These are phyloP conservation scores for Iris macrosiphon DNA, from an alignment of 106 monocot species.

Conservation along the genomic window DNA sequence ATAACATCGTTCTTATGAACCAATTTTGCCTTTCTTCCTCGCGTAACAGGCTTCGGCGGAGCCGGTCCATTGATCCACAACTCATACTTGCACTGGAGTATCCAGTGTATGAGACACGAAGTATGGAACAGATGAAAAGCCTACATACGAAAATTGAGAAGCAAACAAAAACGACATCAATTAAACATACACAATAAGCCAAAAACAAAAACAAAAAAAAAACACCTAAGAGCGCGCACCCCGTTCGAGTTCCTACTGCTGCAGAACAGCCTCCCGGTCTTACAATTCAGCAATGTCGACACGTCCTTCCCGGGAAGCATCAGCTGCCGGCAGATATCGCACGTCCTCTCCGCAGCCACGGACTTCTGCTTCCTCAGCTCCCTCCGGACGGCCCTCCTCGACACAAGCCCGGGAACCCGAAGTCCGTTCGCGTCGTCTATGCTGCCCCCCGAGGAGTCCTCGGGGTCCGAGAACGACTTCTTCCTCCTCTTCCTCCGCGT, in stretches of 20 bases:
- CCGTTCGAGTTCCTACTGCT: conserved; percentile 84
- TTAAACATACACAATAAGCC: not conserved
- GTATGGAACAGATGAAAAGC: conserved; percentile 92
- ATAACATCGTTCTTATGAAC: conserved; percentile 18
- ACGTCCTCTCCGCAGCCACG: conserved; percentile 47
- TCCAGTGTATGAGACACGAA: conserved; percentile 94
- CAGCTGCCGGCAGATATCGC: conserved; percentile 71
- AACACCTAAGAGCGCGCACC: conserved; percentile 20
- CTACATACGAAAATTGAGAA: conserved; percentile 21
- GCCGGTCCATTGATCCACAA: conserved; percentile 20
- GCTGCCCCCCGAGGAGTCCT: conserved; percentile 18
- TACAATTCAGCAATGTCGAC: conserved; percentile 63
- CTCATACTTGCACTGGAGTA: conserved; percentile 73
- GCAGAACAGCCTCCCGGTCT: conserved; percentile 72
- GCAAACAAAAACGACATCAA: not conserved
- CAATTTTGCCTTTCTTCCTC: conserved; percentile 50
- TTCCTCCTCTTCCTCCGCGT: conserved; percentile 34
- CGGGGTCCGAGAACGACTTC: conserved; percentile 56
- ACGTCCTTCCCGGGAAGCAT: conserved; percentile 85
- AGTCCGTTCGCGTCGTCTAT: not conserved
- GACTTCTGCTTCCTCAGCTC: conserved; percentile 54
- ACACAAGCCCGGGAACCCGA: conserved; percentile 2
- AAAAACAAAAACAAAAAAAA: not conserved
- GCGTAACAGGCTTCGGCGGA: conserved; percentile 22
- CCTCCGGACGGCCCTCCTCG: conserved; percentile 28